phyloP scores from a whole-genome alignment of 169 alveolate species.

The Eimeria necatrix region DNA sequence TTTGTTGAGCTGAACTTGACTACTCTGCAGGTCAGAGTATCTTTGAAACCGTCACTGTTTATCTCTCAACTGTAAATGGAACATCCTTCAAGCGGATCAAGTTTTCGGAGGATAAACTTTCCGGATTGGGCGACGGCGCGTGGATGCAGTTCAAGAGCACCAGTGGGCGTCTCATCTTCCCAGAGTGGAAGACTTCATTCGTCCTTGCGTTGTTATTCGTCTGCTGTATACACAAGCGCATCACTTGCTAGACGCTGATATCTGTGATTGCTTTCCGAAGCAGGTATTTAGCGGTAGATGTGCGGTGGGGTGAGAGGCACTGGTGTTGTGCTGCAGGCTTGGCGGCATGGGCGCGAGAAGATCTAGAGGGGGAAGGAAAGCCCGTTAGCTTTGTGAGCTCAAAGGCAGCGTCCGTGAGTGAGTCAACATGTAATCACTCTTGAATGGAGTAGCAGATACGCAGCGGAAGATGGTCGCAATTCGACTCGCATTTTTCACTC shows the following conservation, averaged over 20 bases:
- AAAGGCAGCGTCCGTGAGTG: slow-evolving; percentile 58
- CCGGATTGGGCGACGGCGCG: slow-evolving; percentile 93
- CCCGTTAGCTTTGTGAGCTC: slow-evolving; percentile 32
- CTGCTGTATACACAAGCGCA: background rate
- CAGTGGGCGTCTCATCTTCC: slow-evolving; percentile 63
- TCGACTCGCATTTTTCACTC: too few species aligned
- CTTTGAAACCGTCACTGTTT: slow-evolving; percentile 83
- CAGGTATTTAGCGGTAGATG: background rate
- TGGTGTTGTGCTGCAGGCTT: slow-evolving; percentile 27
- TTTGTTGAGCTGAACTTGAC: too few species aligned
- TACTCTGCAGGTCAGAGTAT: slow-evolving; percentile 82
- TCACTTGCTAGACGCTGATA: background rate
- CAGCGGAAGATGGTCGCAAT: too few species aligned
- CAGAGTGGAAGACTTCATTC: background rate
- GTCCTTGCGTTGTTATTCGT: too few species aligned
- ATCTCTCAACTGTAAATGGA: slow-evolving; percentile 81
- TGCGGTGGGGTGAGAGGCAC: background rate
- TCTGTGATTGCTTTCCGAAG: background rate
- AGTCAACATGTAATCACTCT: background rate
- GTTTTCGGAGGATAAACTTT: slow-evolving; percentile 85
- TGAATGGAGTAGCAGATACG: too few species aligned
- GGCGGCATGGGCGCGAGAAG: slow-evolving; percentile 63
- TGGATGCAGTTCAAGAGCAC: slow-evolving; percentile 88
- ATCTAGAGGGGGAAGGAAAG: background rate
- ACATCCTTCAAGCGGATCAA: slow-evolving; percentile 83